These are phyloP conservation scores for Capsicum rhomboideum DNA, from an alignment of 257 asterid genomes.

Conservation along the genomic window DNA sequence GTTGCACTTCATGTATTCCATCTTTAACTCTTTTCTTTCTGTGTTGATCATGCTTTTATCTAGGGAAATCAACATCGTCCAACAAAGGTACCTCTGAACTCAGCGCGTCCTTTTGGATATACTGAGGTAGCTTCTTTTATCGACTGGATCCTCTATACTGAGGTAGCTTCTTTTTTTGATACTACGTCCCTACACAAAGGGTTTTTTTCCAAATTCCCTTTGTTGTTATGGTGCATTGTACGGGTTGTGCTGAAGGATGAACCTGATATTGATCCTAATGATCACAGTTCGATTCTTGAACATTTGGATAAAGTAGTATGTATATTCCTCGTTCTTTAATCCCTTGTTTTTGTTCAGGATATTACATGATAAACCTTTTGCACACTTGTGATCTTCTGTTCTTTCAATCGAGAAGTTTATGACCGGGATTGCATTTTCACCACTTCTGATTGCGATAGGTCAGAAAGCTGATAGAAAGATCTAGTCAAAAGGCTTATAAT, in stretches of 20 bases:
- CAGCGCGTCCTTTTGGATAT: slow-evolving; percentile 92
- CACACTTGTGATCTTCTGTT: neutral
- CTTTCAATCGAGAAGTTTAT: neutral
- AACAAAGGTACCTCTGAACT: slow-evolving; percentile 77
- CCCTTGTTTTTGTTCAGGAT: slow-evolving; percentile 5
- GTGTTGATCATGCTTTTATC: neutral
- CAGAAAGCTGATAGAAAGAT: slow-evolving; percentile 59
- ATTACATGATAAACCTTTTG: neutral
- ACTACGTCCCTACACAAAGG: slow-evolving; percentile 3
- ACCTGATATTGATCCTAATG: slow-evolving; percentile 72
- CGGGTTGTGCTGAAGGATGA: slow-evolving; percentile 91
- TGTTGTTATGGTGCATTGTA: slow-evolving; percentile 16
- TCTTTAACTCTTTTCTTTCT: slow-evolving; percentile 1
- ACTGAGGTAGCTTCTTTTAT: slow-evolving; percentile 55
- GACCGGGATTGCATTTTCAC: neutral
- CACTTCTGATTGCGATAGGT: slow-evolving; percentile 41
- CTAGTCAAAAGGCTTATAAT: slow-evolving; percentile 40
- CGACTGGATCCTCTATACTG: slow-evolving; percentile 32
- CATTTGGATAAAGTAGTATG: slow-evolving; percentile 87
- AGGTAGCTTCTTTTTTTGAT: slow-evolving; percentile 46
- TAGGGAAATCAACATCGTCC: slow-evolving; percentile 96
- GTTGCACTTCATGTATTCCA: slow-evolving; percentile 18
- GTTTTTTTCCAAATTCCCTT: neutral
- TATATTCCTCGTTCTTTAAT: slow-evolving; percentile 7
- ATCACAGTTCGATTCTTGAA: slow-evolving; percentile 86